These are phyloP conservation scores for Tetraselmis chui DNA, from an alignment of 139 green algal species.

Conservation along the genomic window DNA sequence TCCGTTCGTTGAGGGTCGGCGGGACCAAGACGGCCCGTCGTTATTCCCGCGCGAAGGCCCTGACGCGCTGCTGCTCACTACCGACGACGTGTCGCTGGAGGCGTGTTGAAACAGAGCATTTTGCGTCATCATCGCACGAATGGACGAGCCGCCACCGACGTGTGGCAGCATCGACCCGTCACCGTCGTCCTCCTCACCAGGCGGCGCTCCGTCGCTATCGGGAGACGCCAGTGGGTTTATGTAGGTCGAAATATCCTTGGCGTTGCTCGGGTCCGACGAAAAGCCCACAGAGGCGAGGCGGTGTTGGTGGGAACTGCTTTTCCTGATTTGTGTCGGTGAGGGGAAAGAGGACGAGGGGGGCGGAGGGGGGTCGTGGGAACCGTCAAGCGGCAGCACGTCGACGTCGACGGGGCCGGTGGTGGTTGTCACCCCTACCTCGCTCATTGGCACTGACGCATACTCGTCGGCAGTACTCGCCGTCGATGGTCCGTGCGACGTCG, in stretches of 20 bases:
- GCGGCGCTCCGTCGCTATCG: background rate
- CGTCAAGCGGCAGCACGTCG: too few species aligned
- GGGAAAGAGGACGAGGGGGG: too few species aligned
- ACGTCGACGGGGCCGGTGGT: too few species aligned
- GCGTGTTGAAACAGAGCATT: background rate
- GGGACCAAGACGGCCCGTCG: background rate
- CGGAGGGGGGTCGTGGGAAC: too few species aligned
- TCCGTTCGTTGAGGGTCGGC: too few species aligned
- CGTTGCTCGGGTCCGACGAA: background rate
- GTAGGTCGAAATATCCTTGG: background rate
- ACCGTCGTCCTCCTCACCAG: background rate
- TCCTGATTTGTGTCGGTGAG: too few species aligned
- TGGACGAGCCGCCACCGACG: background rate
- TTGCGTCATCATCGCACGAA: background rate
- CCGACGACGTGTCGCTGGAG: background rate
- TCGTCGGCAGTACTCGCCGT: background rate
- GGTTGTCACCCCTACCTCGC: too few species aligned
- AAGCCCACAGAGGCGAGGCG: too few species aligned
- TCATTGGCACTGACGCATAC: background rate
- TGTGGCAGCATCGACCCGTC: too few species aligned
- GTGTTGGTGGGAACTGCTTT: too few species aligned
- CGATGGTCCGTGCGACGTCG: too few species aligned
- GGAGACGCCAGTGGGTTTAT: background rate
- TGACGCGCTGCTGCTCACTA: background rate
- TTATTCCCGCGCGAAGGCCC: too few species aligned